phyloP scores from a whole-genome alignment of 23 red algal species.

The Agarophyton chilense region DNA sequence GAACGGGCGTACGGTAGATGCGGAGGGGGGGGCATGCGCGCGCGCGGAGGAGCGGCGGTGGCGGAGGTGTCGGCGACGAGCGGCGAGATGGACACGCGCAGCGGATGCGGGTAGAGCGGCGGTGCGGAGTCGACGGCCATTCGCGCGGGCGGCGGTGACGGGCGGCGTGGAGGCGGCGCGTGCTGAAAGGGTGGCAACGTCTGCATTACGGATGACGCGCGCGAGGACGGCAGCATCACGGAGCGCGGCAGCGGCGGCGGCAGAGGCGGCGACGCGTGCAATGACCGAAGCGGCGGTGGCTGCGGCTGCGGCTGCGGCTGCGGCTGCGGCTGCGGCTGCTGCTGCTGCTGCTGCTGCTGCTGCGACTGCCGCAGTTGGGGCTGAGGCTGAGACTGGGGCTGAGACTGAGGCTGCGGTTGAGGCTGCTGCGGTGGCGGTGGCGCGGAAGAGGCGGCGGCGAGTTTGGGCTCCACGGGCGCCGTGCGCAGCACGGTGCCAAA shows the following conservation, averaged over 20 bases:
- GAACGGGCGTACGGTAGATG: background rate
- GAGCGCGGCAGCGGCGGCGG: constrained; percentile 17
- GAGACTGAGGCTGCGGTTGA: too few relatives aligned
- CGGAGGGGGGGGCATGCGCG: constrained; percentile 13
- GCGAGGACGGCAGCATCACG: constrained; percentile 11
- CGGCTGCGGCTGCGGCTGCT: too few relatives aligned
- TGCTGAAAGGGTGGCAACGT: constrained; percentile 40
- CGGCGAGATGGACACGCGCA: background rate
- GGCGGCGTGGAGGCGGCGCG: constrained; percentile 12
- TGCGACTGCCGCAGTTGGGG: too few relatives aligned
- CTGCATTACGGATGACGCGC: constrained; percentile 42
- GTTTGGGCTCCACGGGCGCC: constrained; percentile 11
- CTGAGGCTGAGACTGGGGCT: too few relatives aligned
- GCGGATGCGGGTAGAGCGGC: background rate
- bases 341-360: too few relatives aligned
- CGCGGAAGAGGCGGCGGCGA: background rate
- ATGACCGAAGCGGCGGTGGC: background rate
- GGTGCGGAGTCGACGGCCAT: background rate
- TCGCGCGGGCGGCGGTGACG: background rate
- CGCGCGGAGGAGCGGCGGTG: background rate
- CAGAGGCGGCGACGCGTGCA: constrained; percentile 2
- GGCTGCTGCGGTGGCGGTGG: background rate
- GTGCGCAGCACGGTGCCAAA: background rate
- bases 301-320: too few relatives aligned
- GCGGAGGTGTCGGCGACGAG: constrained; percentile 10